Percentiles rank a stretch among this genome's conserved stretches.
Conservation (phyloP, 1,284 basidiomycete species). For the Ceratobasidium sp. region DNA sequence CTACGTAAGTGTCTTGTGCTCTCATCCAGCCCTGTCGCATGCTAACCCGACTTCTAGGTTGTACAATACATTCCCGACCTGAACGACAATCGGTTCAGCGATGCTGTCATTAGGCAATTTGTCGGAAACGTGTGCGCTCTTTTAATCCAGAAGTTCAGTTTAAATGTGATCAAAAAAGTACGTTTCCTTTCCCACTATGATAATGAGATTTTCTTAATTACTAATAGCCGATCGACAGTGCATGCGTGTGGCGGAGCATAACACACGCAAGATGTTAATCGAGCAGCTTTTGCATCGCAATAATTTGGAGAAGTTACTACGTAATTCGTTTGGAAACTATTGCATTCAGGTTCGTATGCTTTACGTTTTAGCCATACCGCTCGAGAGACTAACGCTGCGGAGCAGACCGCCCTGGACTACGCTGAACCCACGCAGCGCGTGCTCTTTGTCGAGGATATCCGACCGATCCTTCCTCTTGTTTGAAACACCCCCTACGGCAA, state of each 20-base stretch:
- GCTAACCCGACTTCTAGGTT: slow-evolving; percentile 59
- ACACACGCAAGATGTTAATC: slow-evolving; percentile 92
- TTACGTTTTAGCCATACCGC: slow-evolving; percentile 19
- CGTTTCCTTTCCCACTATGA: slow-evolving; percentile 41
- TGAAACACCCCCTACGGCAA: slow-evolving; percentile 98
- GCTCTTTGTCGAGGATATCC: slow-evolving; percentile 89
- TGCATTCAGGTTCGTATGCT: slow-evolving; percentile 76
- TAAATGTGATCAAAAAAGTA: slow-evolving; percentile 92
- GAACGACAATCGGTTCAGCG: slow-evolving; percentile 97
- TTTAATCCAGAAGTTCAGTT: slow-evolving; percentile 98
- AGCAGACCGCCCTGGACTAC: slow-evolving; percentile 91
- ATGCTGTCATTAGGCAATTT: slow-evolving; percentile 97
- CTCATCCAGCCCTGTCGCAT: neutral
- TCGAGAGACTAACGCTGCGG: slow-evolving; percentile 40
- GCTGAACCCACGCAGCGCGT: slow-evolving; percentile 88
- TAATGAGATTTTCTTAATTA: slow-evolving; percentile 9
- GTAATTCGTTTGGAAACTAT: slow-evolving; percentile 94
- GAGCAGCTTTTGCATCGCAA: slow-evolving; percentile 95
- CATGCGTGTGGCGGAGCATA: slow-evolving; percentile 95
- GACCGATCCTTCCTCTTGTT: slow-evolving; percentile 94
- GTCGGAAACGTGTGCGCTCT: slow-evolving; percentile 96
- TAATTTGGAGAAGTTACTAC: slow-evolving; percentile 92
- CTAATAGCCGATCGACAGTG: slow-evolving; percentile 65
- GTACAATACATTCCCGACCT: slow-evolving; percentile 98
- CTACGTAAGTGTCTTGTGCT: slow-evolving; percentile 66